These are phyloP conservation scores for Diaporthe australafricana DNA, from an alignment of 2,329 filamentous ascomycete species.

Conservation along the genomic window DNA sequence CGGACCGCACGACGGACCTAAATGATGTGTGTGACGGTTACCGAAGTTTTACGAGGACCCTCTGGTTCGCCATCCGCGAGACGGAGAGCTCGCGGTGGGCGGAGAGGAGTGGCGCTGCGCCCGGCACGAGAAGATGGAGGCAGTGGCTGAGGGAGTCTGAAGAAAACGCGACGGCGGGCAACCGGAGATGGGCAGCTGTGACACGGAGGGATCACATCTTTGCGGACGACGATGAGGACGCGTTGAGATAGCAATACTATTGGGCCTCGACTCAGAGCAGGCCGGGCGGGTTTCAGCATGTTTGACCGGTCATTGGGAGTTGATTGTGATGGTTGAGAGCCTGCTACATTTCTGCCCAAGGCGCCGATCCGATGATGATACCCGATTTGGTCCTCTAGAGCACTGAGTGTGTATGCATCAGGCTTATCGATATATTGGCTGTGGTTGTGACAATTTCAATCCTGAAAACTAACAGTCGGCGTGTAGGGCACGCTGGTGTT, in stretches of 20 bases:
- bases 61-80: slow-evolving; percentile 70
- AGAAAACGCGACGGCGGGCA: slow-evolving; percentile 46
- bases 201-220: slow-evolving; percentile 58
- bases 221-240: neutral
- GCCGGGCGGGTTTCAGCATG: neutral
- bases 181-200: slow-evolving; percentile 60
- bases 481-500: neutral
- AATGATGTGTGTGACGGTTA: slow-evolving; percentile 52
- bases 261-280: neutral
- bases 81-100: slow-evolving; percentile 66
- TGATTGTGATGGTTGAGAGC: neutral
- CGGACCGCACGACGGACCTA: slow-evolving; percentile 47
- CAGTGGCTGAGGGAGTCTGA: slow-evolving; percentile 64
- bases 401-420: no score
- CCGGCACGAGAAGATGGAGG: slow-evolving; percentile 63
- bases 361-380: neutral
- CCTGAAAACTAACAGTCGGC: neutral
- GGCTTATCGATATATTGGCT: neutral
- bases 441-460: neutral
- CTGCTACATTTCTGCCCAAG: neutral
- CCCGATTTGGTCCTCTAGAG: neutral
- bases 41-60: slow-evolving; percentile 64
- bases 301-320: neutral
- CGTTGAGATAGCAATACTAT: neutral
- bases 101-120: slow-evolving; percentile 61